Evolutionary conservation across 2,329 filamentous ascomycete genomes (phyloP).

Genomic region (Amphichorda felina): DNA sequence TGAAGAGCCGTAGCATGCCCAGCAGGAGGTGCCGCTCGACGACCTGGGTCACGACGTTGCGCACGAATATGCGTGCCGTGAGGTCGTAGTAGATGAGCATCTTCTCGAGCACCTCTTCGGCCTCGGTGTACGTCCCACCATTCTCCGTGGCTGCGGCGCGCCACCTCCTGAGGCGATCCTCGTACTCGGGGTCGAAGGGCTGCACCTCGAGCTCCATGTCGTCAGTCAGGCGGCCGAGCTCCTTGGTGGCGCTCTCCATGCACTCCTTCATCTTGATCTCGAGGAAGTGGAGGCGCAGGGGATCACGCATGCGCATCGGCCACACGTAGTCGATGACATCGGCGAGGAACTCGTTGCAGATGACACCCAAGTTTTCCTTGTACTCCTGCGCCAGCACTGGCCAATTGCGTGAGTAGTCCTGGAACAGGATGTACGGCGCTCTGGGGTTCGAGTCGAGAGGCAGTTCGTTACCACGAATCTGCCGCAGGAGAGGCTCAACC

Average conservation of each 20-base stretch:
- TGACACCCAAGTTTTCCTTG: conserved; percentile 40
- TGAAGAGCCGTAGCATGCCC: conserved; percentile 39
- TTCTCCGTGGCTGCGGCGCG: conserved; percentile 27
- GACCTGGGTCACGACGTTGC: conserved; percentile 40
- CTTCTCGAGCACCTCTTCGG: conserved; percentile 41
- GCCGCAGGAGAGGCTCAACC: conserved; percentile 34
- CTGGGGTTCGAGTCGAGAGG: conserved; percentile 40
- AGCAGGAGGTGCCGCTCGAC: conserved; percentile 38
- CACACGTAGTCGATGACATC: conserved; percentile 38
- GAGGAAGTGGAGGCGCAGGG: conserved; percentile 34
- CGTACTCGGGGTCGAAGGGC: conserved; percentile 40
- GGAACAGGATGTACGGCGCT: conserved; percentile 41
- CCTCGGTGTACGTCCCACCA: conserved; percentile 34
- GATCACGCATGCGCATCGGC: conserved; percentile 38
- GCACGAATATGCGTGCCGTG: conserved; percentile 37
- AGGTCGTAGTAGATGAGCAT: conserved; percentile 45
- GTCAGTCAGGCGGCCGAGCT: conserved; percentile 31
- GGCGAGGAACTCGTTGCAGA: conserved; percentile 40
- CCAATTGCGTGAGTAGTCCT: conserved; percentile 40
- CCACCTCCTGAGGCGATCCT: conserved; percentile 36
- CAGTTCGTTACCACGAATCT: conserved; percentile 39
- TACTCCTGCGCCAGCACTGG: conserved; percentile 38
- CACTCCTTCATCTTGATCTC: conserved; percentile 35
- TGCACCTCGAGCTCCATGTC: conserved; percentile 41
- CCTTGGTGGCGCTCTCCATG: conserved; percentile 31